These are phyloP conservation scores for Priceomyces melissophilus DNA, from an alignment of 805 yeast genomes.

Conservation along the genomic window DNA sequence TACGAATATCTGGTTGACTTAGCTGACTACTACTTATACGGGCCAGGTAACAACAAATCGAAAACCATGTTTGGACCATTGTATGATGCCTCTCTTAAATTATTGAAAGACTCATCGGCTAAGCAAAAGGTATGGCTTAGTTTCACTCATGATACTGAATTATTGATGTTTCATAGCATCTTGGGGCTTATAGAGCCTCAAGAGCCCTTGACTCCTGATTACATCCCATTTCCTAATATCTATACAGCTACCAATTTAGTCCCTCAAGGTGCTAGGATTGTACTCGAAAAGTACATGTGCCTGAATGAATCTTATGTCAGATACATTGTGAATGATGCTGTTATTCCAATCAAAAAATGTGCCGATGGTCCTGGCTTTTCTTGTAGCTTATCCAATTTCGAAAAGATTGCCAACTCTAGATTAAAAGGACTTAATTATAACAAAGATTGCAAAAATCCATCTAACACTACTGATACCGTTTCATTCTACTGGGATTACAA, in stretches of 20 bases:
- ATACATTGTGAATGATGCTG: slow-evolving; percentile 51
- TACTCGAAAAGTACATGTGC: slow-evolving; percentile 49
- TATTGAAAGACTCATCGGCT: slow-evolving; percentile 39
- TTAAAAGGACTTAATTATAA: slow-evolving; percentile 9
- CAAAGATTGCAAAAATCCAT: slow-evolving; percentile 13
- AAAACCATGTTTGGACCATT: slow-evolving; percentile 56
- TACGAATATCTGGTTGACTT: slow-evolving; percentile 59
- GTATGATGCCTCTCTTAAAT: slow-evolving; percentile 41
- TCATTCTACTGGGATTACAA: slow-evolving; percentile 24
- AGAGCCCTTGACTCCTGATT: slow-evolving; percentile 36
- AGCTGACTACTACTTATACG: slow-evolving; percentile 53
- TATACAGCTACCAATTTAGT: slow-evolving; percentile 38
- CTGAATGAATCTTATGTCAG: slow-evolving; percentile 43
- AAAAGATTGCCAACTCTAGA: slow-evolving; percentile 7
- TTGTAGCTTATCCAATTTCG: slow-evolving; percentile 23
- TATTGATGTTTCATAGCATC: slow-evolving; percentile 56
- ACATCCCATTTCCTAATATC: slow-evolving; percentile 19
- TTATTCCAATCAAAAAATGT: slow-evolving; percentile 47
- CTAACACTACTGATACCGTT: slow-evolving; percentile 10
- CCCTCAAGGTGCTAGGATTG: slow-evolving; percentile 57
- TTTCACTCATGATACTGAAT: slow-evolving; percentile 68
- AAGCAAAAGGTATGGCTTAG: slow-evolving; percentile 54
- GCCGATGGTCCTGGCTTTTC: slow-evolving; percentile 54
- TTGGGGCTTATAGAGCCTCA: slow-evolving; percentile 49
- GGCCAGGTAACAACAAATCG: slow-evolving; percentile 56